Evolutionary conservation across 176 grass and related monocot genomes (phyloP), one percentile per base, ranked within the genome.

Genomic region (Lolium perenne): DNA sequence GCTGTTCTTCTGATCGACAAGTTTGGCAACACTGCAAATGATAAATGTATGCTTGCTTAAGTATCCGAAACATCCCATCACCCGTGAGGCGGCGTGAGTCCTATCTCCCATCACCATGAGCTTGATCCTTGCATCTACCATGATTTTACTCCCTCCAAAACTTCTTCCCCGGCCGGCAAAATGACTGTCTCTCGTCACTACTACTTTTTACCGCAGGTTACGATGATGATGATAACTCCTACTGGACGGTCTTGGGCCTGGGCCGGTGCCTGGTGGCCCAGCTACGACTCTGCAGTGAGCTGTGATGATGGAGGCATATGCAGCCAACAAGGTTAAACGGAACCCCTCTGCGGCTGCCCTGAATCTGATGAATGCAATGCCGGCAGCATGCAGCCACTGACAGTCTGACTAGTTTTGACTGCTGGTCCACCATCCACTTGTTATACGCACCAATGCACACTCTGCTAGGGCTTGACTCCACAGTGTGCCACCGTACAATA

Each of bases 381-480:
- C 68, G 8, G 35, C 40, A 18, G 8, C 32, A 12, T 7, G 8
- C 8, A 21, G 10, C 3, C 17, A 22, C 71, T 84, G 56, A 21
- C 54, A 21, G 40, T 60, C 41, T 83, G 49, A 72, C 17, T 6
- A 7, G 23, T 51, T 59, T 84, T 84, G 71, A 84, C 83, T 74
- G 23, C 58, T 38, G 13, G 46, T 53, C 82, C 14, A 50, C 32
- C 16, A 9, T 26, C 71, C 45, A 43, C 21, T 23, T 23, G 18
- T 12, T 43, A 43, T 71, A 46, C 20, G 47, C 47, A 25, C 16
- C 29, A 68, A n/a, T 45, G 67, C 41, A 70, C 43, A 43, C 62
- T 65, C 62, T 32, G 41, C 15, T 55, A 53, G 14, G 12, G 6
- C 6, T 35, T 35, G 32, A 61, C 47, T 49, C 10, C 12, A 74